Percentiles rank a stretch among this genome's conserved stretches.
These are phyloP conservation scores for Castanopsis chinensis DNA, from an alignment of 306 rosid species.

Conservation along the genomic window DNA sequence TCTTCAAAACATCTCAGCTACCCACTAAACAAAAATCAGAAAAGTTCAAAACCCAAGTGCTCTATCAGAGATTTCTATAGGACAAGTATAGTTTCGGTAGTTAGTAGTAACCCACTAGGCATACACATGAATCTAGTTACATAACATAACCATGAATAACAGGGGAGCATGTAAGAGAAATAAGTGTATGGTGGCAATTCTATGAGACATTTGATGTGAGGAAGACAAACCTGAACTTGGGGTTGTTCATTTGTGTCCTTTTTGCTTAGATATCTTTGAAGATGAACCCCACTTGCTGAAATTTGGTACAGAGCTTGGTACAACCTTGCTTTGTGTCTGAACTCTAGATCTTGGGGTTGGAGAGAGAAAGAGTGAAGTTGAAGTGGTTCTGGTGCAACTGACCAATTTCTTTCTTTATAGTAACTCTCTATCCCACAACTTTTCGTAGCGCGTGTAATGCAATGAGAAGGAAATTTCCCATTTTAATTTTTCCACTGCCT, in stretches of 20 bases:
- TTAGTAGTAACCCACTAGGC: slow-evolving; percentile 7
- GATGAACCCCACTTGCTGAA: background rate
- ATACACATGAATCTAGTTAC: slow-evolving; percentile 10
- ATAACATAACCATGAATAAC: slow-evolving; percentile 9
- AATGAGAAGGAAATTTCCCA: background rate
- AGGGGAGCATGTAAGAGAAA: slow-evolving; percentile 3
- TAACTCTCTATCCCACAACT: background rate
- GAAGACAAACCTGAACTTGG: slow-evolving; percentile 1
- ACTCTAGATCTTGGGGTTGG: background rate
- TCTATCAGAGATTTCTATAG: slow-evolving; percentile 8
- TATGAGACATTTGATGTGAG: background rate
- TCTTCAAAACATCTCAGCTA: background rate
- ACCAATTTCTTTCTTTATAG: background rate
- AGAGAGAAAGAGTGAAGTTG: background rate
- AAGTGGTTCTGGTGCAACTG: background rate
- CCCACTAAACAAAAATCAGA: background rate
- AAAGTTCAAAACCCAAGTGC: slow-evolving; percentile 17
- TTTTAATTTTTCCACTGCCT: background rate
- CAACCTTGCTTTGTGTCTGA: background rate
- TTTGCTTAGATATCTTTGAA: background rate
- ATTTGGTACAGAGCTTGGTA: background rate
- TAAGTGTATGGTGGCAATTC: background rate
- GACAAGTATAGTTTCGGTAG: slow-evolving; percentile 5
- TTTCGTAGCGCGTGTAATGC: background rate
- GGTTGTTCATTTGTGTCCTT: background rate